Base-by-base conservation (phyloP, 768 basidiomycete species). In the Megacollybia marginata region DNA sequence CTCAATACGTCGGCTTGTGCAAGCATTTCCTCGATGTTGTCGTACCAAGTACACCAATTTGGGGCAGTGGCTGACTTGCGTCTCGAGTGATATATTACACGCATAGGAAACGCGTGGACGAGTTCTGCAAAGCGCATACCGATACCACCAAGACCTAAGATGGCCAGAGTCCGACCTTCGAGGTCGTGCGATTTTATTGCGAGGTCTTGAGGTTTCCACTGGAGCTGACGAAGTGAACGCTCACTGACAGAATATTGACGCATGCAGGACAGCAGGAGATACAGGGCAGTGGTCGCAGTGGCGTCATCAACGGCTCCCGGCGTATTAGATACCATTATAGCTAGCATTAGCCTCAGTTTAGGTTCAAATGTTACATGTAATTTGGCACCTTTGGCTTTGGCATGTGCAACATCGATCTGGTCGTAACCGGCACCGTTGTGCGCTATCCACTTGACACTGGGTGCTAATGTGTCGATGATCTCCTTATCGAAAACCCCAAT, bases 361-460 rank as follows among this genome's bases (percentile, higher is more conserved):
- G n/a, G n/a, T n/a, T n/a, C n/a, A n/a, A n/a, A n/a, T n/a, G n/a
- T n/a, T n/a, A n/a, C n/a, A n/a, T n/a, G n/a, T n/a, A n/a, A n/a
- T n/a, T n/a, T n/a, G n/a, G n/a, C n/a, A 86, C 89, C 88, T 64
- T 75, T 76, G 9, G 73, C 78, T 59, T 79, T 87, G 64, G 85
- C 85, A 4, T 84, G 85, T 7, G 67, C 64, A 13, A 92, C 80
- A 59, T 93, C 86, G 55, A 95, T 85, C 53, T 84, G 82, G 62
- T 96, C 92, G 62, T 96, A 96, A 0, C 93, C 92, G 0, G 93
- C 92, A 10, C 92, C 93, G 50, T 93, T 93, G 64, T 92, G 92
- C 1, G 85, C 88, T 61, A 95, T 90, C 84, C 87, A 92, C 59
- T 83, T 83, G 54, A 94, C 75, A 16, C 71, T 73, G 1, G 72